Base-by-base conservation (phyloP, 441 rosid genomes). In the Brassica balearica region DNA sequence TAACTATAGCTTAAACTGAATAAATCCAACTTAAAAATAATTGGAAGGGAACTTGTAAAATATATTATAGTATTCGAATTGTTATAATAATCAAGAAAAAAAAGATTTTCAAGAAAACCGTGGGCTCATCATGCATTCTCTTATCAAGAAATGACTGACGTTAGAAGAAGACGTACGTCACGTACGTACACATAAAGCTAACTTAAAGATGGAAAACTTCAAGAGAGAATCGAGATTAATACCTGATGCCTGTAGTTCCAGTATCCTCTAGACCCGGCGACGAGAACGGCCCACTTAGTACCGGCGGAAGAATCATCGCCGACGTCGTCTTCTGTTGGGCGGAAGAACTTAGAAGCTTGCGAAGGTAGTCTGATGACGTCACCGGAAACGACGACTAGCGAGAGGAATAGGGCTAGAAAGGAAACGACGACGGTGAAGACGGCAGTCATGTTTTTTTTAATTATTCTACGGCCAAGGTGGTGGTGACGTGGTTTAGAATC, bases 231-330 rank as follows among this genome's bases (percentile, higher is more conserved):
- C 38, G 36, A 2, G 14, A 60, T 48, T 14, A 9, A 51, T 29
- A 70, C 98, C 94, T 95, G 98, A 68, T 95, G 99, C 71, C 98
- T 80, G 76, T 95, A 95, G 79, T 95, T 95, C 99, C 95, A 89
- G 80, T 87, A 93, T n/a, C 98, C 99, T 48, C 68, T 89, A 58
- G 99, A 95, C 86, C 99, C 97, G 29, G 99, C 99, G 66, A 92
- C 86, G 67, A 93, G 84, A 78, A 95, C 87, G 67, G 98, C 99
- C 99, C 99, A 95, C 81, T 88, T 84, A 1, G 92, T 91, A 67
- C 93, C 97, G 1, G 77, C 70, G 2, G 86, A 68, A 22, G 80
- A 86, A 43, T 70, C 23, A 27, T 17, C 62, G 5, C 7, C 59
- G 4, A 4, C 85, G 29, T 71, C 53, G 15, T 46, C 77, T 6